Conservation (phyloP, 352 stramenopile species). For the Achlya hypogyna region DNA sequence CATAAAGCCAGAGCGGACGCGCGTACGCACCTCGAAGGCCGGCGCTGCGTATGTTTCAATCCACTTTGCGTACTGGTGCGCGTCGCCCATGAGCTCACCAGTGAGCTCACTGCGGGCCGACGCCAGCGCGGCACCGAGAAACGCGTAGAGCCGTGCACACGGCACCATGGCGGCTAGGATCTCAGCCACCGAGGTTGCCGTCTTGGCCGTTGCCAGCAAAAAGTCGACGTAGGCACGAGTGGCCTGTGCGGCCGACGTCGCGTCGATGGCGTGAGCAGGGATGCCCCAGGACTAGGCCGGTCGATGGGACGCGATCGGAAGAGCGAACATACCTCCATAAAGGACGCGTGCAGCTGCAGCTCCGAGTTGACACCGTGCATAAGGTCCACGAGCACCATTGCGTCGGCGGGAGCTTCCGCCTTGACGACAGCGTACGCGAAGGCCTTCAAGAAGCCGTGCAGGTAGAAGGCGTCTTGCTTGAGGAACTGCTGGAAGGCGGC, state of each 20-base stretch:
- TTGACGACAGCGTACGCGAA: conserved; percentile 43
- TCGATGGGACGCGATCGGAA: neutral
- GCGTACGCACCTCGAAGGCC: conserved; percentile 29
- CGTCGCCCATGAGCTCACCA: neutral
- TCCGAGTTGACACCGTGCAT: conserved; percentile 41
- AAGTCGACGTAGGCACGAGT: conserved; percentile 43
- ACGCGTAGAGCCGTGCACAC: conserved; percentile 42
- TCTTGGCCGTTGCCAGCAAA: conserved; percentile 34
- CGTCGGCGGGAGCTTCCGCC: conserved; percentile 25
- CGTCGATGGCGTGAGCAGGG: conserved; percentile 28
- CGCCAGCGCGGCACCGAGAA: conserved; percentile 31
- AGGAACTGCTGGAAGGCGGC: conserved; percentile 38
- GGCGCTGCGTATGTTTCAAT: conserved; percentile 37
- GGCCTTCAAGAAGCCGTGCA: conserved; percentile 37
- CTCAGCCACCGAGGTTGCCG: conserved; percentile 24
- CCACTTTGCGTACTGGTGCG: conserved; percentile 37
- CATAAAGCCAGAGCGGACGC: neutral
- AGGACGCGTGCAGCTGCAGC: conserved; percentile 34
- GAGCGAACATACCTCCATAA: conserved; percentile 27
- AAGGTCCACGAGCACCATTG: conserved; percentile 31
- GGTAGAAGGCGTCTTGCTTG: conserved; percentile 47
- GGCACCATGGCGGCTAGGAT: conserved; percentile 49
- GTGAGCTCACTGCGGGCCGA: conserved; percentile 5
- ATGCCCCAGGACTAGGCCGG: conserved; percentile 33
- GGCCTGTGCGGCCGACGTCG: conserved; percentile 25